These are phyloP conservation scores for Trematosphaeria pertusa DNA, from an alignment of 2,329 filamentous ascomycete genomes.

Conservation along the genomic window DNA sequence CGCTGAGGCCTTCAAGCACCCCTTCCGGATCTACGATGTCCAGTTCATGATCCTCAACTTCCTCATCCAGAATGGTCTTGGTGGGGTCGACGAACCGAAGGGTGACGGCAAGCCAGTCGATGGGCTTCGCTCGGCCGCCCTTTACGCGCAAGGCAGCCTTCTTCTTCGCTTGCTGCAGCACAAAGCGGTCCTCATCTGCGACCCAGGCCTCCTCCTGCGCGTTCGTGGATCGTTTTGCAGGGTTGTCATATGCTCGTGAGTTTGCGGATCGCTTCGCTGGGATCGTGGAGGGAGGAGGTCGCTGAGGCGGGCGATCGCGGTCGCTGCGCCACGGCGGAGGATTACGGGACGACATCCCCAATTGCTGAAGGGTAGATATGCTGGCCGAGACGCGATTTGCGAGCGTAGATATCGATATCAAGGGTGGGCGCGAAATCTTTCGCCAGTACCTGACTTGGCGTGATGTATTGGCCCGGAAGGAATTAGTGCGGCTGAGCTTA, in stretches of 20 bases:
- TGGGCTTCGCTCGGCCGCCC: slow-evolving; percentile 86
- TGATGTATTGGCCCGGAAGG: neutral
- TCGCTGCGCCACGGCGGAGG: slow-evolving; percentile 43
- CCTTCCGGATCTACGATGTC: slow-evolving; percentile 80
- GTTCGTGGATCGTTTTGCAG: slow-evolving; percentile 52
- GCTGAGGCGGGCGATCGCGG: slow-evolving; percentile 26
- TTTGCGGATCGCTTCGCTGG: slow-evolving; percentile 54
- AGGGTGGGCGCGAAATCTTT: too few species aligned
- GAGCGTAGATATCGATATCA: too few species aligned
- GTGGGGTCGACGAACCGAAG: slow-evolving; percentile 87
- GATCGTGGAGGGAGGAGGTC: slow-evolving; percentile 41
- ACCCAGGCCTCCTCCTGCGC: slow-evolving; percentile 71
- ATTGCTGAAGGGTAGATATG: neutral
- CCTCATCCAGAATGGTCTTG: slow-evolving; percentile 80
- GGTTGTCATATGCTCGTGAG: slow-evolving; percentile 47
- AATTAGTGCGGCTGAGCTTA: slow-evolving; percentile 9
- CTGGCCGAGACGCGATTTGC: too few species aligned
- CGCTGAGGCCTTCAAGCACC: slow-evolving; percentile 76
- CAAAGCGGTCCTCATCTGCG: slow-evolving; percentile 93
- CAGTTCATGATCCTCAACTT: slow-evolving; percentile 76
- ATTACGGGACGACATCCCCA: slow-evolving; percentile 40
- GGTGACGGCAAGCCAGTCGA: slow-evolving; percentile 93
- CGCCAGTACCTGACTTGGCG: too few species aligned
- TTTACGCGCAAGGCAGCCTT: slow-evolving; percentile 95
- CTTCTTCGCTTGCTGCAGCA: slow-evolving; percentile 95